Base-by-base conservation (phyloP, 352 stramenopile species). In the Lagenidium giganteum region DNA sequence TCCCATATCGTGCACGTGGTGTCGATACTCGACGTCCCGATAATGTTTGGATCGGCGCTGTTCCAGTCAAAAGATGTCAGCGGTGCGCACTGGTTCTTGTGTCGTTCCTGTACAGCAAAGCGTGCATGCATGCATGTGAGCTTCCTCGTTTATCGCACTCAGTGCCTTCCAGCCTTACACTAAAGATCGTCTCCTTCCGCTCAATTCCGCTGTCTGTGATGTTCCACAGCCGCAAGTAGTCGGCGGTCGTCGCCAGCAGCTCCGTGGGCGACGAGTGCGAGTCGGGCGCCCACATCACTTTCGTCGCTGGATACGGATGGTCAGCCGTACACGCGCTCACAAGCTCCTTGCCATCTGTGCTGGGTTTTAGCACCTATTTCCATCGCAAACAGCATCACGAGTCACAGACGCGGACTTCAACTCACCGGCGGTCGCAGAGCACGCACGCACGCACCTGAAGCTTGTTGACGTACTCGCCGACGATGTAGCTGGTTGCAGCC, bases 1-100 rank as follows among this genome's bases (percentile, higher is more conserved):
- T 99, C 95, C 95, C 95, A 99, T 42, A 99, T 98, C 8, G 93
- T 98, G 68, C 94, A 98, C 5, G 94, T 98, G 9, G 87, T 98
- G 43, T 98, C 95, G 47, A 98, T 98, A 30, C 73, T 96, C 8
- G 75, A 96, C 11, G 95, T 98, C 11, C 91, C 93, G 21, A 99
- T 85, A 25, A 98, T 87, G 24, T 74, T 92, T 1, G 91, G 79
- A 51, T 99, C 95, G 13, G 85, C 58, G 38, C 98, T 88, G 64
- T 97, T 98, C 96, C 96, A 99, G 64, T 98, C 96, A 57, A 98
- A 98, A 17, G 84, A 97, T 20, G 96, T 98, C 16, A 99, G 64
- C 4, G 96, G 96, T 12, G 93, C 86, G 51, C 92, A 98, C 33
- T 95, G 97, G 49, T 97, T 93, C 35, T 48, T 67, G 36, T 86